A percentile compares a stretch with the other conserved stretches of the same genome.
These are phyloP conservation scores for Colletotrichum liaoningense DNA, from an alignment of 2,329 filamentous ascomycete species.

Conservation along the genomic window DNA sequence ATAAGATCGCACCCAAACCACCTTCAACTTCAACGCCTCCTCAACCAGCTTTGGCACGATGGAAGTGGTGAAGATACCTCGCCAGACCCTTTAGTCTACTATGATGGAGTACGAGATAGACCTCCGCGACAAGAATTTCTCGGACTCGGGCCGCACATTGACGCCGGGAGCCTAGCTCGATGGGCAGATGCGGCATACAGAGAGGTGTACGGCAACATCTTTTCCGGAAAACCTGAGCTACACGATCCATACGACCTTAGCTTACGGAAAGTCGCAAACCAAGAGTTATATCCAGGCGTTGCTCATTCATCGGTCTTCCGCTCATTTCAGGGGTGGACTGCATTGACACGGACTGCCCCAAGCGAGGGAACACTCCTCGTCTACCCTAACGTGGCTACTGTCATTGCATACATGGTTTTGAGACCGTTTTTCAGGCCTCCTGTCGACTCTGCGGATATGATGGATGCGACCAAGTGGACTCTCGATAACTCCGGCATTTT, in stretches of 20 bases:
- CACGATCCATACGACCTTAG: constrained; percentile 52
- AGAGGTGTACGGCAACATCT: constrained; percentile 49
- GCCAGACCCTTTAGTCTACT: constrained; percentile 51
- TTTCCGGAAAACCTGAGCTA: constrained; percentile 48
- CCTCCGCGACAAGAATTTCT: constrained; percentile 50
- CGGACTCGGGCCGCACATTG: constrained; percentile 56
- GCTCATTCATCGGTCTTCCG: constrained; percentile 52
- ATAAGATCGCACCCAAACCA: constrained; percentile 51
- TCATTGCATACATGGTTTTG: constrained; percentile 53
- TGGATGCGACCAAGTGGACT: constrained; percentile 51
- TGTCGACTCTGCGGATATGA: constrained; percentile 40
- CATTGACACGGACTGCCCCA: constrained; percentile 48
- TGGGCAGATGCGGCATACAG: constrained; percentile 54
- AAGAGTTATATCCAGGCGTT: constrained; percentile 46
- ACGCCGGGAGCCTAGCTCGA: constrained; percentile 54
- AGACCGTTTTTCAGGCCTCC: constrained; percentile 54
- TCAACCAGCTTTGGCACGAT: constrained; percentile 54
- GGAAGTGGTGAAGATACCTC: constrained; percentile 40
- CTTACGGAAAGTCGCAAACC: constrained; percentile 47
- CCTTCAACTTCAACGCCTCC: constrained; percentile 46
- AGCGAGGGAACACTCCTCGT: constrained; percentile 52
- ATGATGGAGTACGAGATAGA: constrained; percentile 52
- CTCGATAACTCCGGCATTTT: constrained; percentile 48
- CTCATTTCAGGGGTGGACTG: constrained; percentile 57
- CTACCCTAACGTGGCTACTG: constrained; percentile 50